Base-by-base conservation (phyloP, 306 rosid genomes). In the Alnus rubra region DNA sequence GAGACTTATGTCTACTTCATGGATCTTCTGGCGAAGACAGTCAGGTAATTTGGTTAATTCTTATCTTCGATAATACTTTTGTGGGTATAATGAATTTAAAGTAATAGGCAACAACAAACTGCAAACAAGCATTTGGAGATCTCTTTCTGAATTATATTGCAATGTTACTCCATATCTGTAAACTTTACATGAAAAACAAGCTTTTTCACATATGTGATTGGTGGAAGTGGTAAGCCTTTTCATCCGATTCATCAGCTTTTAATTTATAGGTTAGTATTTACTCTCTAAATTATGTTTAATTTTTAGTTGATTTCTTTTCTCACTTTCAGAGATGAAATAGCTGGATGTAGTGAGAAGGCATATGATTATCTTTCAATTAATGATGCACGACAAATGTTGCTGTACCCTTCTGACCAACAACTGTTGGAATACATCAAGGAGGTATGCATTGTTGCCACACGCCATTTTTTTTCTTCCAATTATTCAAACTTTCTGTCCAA, bases 21-120 rank as follows among this genome's bases (percentile, higher is more conserved):
- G 99, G 99, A 95, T 85, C 98, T 95, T 76, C 76, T 95, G 82
- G 99, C 98, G 16, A 96, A 96, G 88, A 96, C 99, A 18, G 97
- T 96, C 65, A 93, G 98, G 99, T 96, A 87, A 74, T 67, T 77
- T 51, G 15, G 55, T 80, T 23, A 31, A 33, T 68, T 19, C 58
- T 72, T 14, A n/a, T 16, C 15, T 67, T 67, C 39, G 72, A 60
- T 74, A 28, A 58, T 65, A 35, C 49, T 78, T 18, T 51, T 7
- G 58, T 16, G 15, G 63, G 60, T 71, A 65, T 12, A 53, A 74
- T 70, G 76, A 60, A 59, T 59, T 51, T 23, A 12, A 37, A 65
- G 56, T 71, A 60, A 16, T 82, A 33, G 31, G 60, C 70, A 15
- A 49, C 56, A 48, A 59, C 23, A 78, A 71, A 56, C 11, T 51